Evolutionary conservation across 805 yeast species (phyloP).

Genomic region (Wickerhamomyces xylosicus): DNA sequence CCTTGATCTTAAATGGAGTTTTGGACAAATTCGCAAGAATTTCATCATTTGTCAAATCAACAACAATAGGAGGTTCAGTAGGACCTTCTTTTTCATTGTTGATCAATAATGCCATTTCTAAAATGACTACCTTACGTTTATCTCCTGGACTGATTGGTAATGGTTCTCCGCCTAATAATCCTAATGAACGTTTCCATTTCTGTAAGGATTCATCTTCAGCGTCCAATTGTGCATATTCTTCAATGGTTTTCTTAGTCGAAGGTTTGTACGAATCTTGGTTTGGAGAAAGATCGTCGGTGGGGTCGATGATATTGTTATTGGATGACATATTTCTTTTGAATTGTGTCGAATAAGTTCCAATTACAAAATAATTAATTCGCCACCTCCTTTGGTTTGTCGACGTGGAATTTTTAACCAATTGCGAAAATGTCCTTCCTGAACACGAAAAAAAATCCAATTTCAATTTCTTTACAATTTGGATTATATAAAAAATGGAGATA

Average conservation of each 20-base stretch:
- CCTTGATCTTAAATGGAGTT: slow-evolving; percentile 68
- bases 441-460: too few relatives aligned
- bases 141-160: slow-evolving; percentile 61
- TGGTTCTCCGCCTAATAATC: slow-evolving; percentile 50
- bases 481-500: too few relatives aligned
- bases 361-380: too few relatives aligned
- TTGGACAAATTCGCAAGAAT: slow-evolving; percentile 48
- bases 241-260: slow-evolving; percentile 60
- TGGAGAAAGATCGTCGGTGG: slow-evolving; percentile 45
- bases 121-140: slow-evolving; percentile 64
- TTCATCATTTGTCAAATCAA: slow-evolving; percentile 55
- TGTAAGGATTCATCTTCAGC: slow-evolving; percentile 85
- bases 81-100: slow-evolving; percentile 57
- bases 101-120: slow-evolving; percentile 62
- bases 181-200: slow-evolving; percentile 87
- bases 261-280: slow-evolving; percentile 49
- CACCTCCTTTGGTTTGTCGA: too few relatives aligned
- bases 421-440: too few relatives aligned
- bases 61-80: slow-evolving; percentile 65
- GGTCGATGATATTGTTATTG: slow-evolving; percentile 6
- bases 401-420: too few relatives aligned
- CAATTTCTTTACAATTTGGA: too few relatives aligned
- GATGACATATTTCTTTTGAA: too few relatives aligned
- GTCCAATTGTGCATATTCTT: slow-evolving; percentile 73
- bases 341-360: too few relatives aligned